Percentiles rank a stretch among this genome's conserved stretches.
Evolutionary conservation across 2,329 filamentous ascomycete species (phyloP).

Genomic region (Verticillium nonalfalfae): DNA sequence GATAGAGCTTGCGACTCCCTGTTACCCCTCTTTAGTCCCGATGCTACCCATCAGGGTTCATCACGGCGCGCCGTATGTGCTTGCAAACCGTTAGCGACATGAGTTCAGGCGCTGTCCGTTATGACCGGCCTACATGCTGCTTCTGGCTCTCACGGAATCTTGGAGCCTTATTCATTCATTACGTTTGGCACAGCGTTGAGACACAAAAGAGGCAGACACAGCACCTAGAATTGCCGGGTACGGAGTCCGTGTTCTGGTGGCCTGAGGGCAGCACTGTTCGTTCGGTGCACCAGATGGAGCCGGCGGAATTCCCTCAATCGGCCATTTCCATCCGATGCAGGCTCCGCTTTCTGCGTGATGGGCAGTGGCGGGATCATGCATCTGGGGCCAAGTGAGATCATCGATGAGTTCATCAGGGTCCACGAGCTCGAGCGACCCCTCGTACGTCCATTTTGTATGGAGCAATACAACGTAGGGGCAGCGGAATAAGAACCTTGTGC

Average conservation of each 20-base stretch:
- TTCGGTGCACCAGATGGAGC: not conserved
- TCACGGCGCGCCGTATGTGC: not conserved
- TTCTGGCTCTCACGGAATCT: too few species aligned
- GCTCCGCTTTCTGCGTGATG: not conserved
- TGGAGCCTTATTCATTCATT: too few species aligned
- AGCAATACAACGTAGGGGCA: not conserved
- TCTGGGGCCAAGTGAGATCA: not conserved
- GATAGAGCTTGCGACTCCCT: not conserved
- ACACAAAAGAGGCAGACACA: too few species aligned
- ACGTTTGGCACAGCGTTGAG: too few species aligned
- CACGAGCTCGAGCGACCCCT: not conserved
- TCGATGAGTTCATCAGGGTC: not conserved
- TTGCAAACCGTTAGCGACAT: too few species aligned
- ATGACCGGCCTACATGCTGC: too few species aligned
- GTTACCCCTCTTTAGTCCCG: not conserved
- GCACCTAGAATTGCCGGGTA: too few species aligned
- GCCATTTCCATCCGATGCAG: not conserved
- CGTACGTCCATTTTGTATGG: not conserved
- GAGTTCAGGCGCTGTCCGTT: too few species aligned
- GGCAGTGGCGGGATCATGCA: not conserved
- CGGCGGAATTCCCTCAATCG: not conserved
- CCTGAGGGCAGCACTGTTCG: too few species aligned
- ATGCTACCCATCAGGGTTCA: not conserved
- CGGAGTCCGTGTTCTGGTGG: too few species aligned
- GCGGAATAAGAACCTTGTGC: not conserved